A percentile compares a stretch with the other conserved stretches of the same genome.
Evolutionary conservation across 495 filamentous ascomycete genomes (phyloP).

Genomic region (Tuber microsphaerosporum): DNA sequence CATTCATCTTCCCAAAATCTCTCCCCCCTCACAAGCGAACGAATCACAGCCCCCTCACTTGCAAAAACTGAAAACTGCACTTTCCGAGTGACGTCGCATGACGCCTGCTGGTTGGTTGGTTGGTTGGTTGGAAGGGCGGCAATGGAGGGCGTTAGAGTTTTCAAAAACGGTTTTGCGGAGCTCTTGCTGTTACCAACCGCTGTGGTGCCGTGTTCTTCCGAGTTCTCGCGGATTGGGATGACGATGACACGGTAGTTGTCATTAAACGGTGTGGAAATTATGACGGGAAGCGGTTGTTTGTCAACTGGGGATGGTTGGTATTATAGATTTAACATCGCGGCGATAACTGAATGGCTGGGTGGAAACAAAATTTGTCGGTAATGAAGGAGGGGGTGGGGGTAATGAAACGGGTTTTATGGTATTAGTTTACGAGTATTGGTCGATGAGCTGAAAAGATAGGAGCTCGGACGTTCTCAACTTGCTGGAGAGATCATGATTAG

Average conservation of each 20-base stretch:
- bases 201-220: background rate
- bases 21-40: background rate
- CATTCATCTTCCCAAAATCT: background rate
- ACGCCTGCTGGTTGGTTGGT: background rate
- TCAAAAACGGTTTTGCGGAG: background rate
- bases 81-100: background rate
- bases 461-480: background rate
- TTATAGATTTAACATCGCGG: background rate
- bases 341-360: background rate
- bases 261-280: background rate
- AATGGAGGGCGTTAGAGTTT: background rate
- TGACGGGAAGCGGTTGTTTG: background rate
- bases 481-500: background rate
- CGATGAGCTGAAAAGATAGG: background rate
- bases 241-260: background rate
- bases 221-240: background rate
- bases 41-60: background rate
- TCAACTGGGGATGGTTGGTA: background rate
- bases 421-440: background rate
- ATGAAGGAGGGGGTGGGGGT: background rate
- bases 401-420: background rate
- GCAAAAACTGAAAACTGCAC: background rate
- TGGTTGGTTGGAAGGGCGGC: background rate
- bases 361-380: background rate
- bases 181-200: background rate